Conservation (phyloP, 2,329 filamentous ascomycete genomes). For the Fusarium begoniae region DNA sequence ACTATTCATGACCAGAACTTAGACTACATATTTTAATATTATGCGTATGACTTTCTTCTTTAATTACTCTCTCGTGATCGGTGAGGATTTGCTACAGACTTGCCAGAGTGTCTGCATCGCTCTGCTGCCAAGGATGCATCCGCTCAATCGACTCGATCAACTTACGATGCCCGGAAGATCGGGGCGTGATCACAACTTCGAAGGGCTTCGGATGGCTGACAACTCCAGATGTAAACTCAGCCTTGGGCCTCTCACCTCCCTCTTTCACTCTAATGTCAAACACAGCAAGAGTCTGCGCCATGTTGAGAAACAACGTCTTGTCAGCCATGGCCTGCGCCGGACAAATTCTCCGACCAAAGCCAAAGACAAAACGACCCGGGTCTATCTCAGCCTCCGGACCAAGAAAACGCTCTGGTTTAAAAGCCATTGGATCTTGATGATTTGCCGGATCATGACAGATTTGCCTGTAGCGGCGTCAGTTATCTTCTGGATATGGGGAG, state of each 20-base stretch:
- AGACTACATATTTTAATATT: conserved; percentile 12
- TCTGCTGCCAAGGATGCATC: conserved; percentile 24
- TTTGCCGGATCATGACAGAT: conserved; percentile 24
- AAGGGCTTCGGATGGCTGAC: conserved; percentile 27
- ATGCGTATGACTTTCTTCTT: background rate
- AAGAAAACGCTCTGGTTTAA: conserved; percentile 25
- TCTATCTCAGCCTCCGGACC: conserved; percentile 33
- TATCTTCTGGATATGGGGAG: accelerated
- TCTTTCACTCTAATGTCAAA: conserved; percentile 49
- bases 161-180: conserved; percentile 9
- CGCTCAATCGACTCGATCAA: conserved; percentile 15
- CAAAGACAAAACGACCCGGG: conserved; percentile 43
- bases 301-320: conserved; percentile 43
- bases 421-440: conserved; percentile 17
- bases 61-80: accelerated
- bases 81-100: background rate
- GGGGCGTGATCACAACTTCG: conserved; percentile 4
- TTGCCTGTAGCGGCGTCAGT: conserved; percentile 4
- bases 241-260: background rate
- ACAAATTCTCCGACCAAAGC: conserved; percentile 48
- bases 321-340: conserved; percentile 44
- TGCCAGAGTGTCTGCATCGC: background rate
- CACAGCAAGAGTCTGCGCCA: conserved; percentile 55
- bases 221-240: conserved; percentile 18
- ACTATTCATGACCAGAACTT: background rate